phyloP scores from a whole-genome alignment of 78 protist genomes.

The Planoprotostelium fungivorum region DNA sequence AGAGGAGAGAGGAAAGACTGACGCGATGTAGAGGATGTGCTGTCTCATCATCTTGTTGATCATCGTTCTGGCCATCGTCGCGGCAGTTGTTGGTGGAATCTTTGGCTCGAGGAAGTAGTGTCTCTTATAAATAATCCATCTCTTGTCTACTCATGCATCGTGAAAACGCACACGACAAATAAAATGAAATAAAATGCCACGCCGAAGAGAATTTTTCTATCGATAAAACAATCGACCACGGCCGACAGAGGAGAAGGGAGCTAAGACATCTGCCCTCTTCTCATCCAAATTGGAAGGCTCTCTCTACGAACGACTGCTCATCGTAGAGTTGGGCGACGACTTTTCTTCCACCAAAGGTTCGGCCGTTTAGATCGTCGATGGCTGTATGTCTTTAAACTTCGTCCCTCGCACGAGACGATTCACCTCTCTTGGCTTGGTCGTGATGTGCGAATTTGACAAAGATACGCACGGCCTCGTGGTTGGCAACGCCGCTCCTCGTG shows the following conservation, averaged over 20 bases:
- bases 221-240: too few relatives aligned
- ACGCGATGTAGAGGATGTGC: slow-evolving; percentile 14
- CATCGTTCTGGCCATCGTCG: slow-evolving; percentile 34
- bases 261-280: too few relatives aligned
- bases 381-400: background rate
- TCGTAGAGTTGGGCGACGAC: background rate
- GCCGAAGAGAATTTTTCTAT: too few relatives aligned
- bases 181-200: too few relatives aligned
- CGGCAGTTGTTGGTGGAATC: slow-evolving; percentile 4
- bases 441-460: background rate
- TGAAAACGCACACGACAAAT: too few relatives aligned
- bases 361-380: background rate
- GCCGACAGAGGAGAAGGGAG: too few relatives aligned
- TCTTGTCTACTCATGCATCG: too few relatives aligned
- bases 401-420: background rate
- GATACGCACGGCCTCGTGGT: background rate
- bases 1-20: background rate
- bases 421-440: background rate
- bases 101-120: slow-evolving; percentile 9
- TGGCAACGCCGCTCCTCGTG: background rate
- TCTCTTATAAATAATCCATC: too few relatives aligned
- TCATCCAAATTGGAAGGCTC: background rate
- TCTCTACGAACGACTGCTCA: background rate
- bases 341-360: background rate
- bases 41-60: slow-evolving; percentile 36